phyloP scores from a whole-genome alignment of 2,329 filamentous ascomycete genomes.

The Fusarium sacchari region DNA sequence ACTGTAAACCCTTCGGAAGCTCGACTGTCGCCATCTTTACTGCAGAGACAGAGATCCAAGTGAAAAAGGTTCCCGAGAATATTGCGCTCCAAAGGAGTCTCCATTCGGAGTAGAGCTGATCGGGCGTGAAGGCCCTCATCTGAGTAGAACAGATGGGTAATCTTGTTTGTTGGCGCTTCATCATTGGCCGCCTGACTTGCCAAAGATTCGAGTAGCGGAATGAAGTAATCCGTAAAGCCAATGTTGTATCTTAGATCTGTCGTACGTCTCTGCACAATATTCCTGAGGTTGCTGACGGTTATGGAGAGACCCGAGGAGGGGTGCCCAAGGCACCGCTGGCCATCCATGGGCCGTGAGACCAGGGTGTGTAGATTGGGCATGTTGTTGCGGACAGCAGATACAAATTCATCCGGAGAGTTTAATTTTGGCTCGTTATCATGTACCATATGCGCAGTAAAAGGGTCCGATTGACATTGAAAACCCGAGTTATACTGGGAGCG shows the following conservation, averaged over 20 bases:
- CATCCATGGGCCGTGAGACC: constrained; percentile 8
- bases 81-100: not conserved
- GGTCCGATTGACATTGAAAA: too few species aligned
- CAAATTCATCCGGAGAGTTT: not conserved
- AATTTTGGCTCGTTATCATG: too few species aligned
- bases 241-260: not conserved
- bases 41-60: constrained; percentile 5
- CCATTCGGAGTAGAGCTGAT: not conserved
- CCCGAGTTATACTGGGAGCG: not conserved
- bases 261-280: not conserved
- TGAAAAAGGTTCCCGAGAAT: not conserved
- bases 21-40: accelerated
- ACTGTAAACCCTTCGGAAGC: not conserved
- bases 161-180: not conserved
- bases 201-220: not conserved
- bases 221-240: not conserved
- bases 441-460: not conserved
- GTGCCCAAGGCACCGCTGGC: not conserved
- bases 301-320: not conserved
- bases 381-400: not conserved
- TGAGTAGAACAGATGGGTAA: constrained; percentile 1
- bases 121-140: not conserved
- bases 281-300: not conserved
- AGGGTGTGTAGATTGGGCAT: constrained; percentile 6
- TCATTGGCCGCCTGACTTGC: not conserved